Evolutionary conservation across 129 eudicot species (phyloP).

Genomic region (Centrapalus pauciflorus): DNA sequence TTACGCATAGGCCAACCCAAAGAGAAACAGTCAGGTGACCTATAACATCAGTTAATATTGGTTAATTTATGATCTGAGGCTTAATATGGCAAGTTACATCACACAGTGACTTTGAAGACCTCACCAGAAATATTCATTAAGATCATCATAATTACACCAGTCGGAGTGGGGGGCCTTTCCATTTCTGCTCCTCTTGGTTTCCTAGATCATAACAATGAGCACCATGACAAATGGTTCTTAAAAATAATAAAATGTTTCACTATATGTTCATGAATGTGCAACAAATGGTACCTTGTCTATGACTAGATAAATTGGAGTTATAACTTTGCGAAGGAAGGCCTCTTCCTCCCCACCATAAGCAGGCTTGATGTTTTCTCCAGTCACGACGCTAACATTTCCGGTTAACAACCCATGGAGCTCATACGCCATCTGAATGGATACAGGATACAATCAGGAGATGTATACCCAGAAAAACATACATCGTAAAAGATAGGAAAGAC

Average conservation of each 20-base stretch:
- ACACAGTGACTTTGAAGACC: background rate
- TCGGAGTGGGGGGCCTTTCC: slow-evolving; percentile 86
- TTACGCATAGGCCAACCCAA: slow-evolving; percentile 99
- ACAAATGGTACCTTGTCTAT: slow-evolving; percentile 76
- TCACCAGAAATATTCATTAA: slow-evolving; percentile 96
- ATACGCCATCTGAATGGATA: slow-evolving; percentile 85
- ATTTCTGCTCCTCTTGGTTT: slow-evolving; percentile 70
- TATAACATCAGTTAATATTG: slow-evolving; percentile 24
- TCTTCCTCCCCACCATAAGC: slow-evolving; percentile 99
- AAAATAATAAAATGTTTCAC: background rate
- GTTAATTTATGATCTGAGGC: background rate
- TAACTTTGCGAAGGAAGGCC: slow-evolving; percentile 86
- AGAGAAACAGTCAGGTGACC: slow-evolving; percentile 91
- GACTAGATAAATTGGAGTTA: slow-evolving; percentile 89
- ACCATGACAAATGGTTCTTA: slow-evolving; percentile 12
- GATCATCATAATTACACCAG: slow-evolving; percentile 98
- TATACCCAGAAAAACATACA: slow-evolving; percentile 12
- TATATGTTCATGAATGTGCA: slow-evolving; percentile 20
- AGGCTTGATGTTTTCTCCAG: slow-evolving; percentile 98
- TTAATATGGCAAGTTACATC: background rate
- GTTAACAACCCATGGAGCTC: slow-evolving; percentile 97
- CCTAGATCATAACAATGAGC: slow-evolving; percentile 48
- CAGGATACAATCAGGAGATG: background rate
- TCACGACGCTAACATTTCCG: slow-evolving; percentile 98
- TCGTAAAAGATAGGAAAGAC: slow-evolving; percentile 25